Base-by-base conservation (phyloP, 1,284 basidiomycete species). In the Anthracocystis walkeri region DNA sequence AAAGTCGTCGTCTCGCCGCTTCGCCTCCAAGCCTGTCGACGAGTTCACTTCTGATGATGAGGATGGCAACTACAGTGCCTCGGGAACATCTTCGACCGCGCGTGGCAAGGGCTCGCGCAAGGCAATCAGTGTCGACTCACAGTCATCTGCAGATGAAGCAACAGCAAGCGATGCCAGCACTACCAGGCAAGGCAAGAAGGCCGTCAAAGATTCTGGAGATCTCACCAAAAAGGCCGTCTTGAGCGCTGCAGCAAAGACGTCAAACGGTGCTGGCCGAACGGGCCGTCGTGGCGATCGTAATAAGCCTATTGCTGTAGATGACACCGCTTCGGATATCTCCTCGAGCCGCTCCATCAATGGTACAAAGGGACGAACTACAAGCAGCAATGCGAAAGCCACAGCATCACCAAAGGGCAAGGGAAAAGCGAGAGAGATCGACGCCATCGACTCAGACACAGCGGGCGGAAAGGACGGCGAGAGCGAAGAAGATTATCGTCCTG, bases 21-120 rank as follows among this genome's bases (percentile, higher is more conserved):
- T 73, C n/a, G 38, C 58, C 14, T 63, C 73, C 12, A 77, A 78
- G 58, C 64, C 76, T 8, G 61, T 73, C 10, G 56, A 74, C 38
- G 78, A 76, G 38, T 41, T 77, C 29, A 78, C 81, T 14, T 82
- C 80, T 44, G 81, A 80, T 20, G 75, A 76, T 20, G 74, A 72
- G 7, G 55, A 68, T 16, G 58, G 23, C 16, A 42, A 52, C 25
- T 49, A 54, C 40, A 65, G 50, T 38, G 45, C 50, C n/a, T 73
- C 70, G 23, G 65, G 44, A 6, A 50, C 53, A 35, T 60, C 63
- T 2, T 48, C 65, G 2, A 42, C 55, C 3, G 38, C 55, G 8
- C 52, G 51, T 7, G 23, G 56, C 35, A 66, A 58, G 50, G 38
- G 51, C 27, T 41, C 55, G 14, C 41, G 35, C 20, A 35, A 53